These are phyloP conservation scores for Beauveria sp. DNA, from an alignment of 2,329 filamentous ascomycete genomes.

Conservation along the genomic window DNA sequence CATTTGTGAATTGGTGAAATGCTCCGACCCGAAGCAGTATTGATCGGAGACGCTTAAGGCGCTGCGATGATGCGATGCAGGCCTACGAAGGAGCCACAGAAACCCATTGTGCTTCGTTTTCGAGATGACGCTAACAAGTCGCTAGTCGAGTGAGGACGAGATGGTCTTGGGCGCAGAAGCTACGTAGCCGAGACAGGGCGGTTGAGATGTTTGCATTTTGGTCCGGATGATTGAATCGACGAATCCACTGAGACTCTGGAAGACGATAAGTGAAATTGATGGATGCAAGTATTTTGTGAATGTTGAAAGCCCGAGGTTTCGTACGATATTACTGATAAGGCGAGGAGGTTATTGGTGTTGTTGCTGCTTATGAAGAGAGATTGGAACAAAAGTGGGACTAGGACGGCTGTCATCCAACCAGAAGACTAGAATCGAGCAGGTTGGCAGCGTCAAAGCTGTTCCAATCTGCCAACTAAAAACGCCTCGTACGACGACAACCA, in stretches of 20 bases:
- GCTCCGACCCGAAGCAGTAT: background rate
- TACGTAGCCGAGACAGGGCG: no score
- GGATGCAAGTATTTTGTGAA: background rate
- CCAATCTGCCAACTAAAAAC: slow-evolving; percentile 1
- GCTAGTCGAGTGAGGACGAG: no score
- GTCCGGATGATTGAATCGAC: background rate
- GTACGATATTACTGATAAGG: no score
- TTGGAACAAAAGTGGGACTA: no score
- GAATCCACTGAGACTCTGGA: background rate
- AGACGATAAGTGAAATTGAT: background rate
- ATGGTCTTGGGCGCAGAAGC: no score
- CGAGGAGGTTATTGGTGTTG: no score
- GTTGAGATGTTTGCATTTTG: background rate
- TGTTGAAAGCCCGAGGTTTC: no score
- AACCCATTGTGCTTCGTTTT: background rate
- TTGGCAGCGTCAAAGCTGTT: no score
- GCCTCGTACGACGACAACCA: background rate
- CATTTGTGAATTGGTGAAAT: background rate
- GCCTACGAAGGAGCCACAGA: background rate
- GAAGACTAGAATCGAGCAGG: no score
- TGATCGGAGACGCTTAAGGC: background rate
- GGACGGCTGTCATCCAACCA: no score
- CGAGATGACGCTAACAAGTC: background rate
- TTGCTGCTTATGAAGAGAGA: no score
- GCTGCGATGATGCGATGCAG: background rate